These are phyloP conservation scores for Hypoxylon sp. DNA, from an alignment of 2,329 filamentous ascomycete genomes.

Conservation along the genomic window DNA sequence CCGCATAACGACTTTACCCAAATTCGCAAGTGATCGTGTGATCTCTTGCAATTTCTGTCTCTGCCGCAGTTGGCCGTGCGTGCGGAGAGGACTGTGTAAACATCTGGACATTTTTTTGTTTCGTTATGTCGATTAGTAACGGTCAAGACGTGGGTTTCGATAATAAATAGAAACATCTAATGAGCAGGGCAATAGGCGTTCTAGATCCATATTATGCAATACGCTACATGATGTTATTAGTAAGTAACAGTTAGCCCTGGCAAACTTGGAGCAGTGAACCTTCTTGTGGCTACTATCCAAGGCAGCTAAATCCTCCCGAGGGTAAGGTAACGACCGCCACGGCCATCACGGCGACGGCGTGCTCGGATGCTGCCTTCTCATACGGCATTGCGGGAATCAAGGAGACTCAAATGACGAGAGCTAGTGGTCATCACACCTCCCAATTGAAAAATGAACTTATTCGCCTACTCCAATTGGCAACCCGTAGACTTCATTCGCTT, in stretches of 20 bases:
- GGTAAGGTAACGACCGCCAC: constrained; percentile 23
- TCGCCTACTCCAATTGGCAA: constrained; percentile 4
- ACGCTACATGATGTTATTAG: constrained; percentile 1
- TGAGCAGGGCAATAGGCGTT: neutral
- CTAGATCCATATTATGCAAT: neutral
- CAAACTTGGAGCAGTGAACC: neutral
- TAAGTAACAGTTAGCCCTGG: neutral
- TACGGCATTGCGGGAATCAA: constrained; percentile 12
- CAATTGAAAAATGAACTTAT: constrained; percentile 3
- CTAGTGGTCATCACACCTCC: constrained; percentile 14
- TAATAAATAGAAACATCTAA: constrained; percentile 22
- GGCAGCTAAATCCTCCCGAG: neutral
- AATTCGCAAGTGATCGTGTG: constrained; percentile 52
- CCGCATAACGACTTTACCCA: constrained; percentile 36
- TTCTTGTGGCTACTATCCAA: neutral
- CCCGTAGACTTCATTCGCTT: constrained; percentile 13
- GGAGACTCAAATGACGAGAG: constrained; percentile 17
- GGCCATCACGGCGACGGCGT: constrained; percentile 1
- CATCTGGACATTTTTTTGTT: constrained; percentile 3
- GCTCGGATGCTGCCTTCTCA: constrained; percentile 18
- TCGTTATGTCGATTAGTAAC: constrained; percentile 1
- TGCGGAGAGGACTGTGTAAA: constrained; percentile 2
- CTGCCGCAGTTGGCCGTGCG: constrained; percentile 30
- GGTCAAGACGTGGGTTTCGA: constrained; percentile 16
- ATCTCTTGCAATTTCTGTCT: constrained; percentile 44